Base-by-base conservation (phyloP, 140 eudicot species). In the Ambrosia hybrid region DNA sequence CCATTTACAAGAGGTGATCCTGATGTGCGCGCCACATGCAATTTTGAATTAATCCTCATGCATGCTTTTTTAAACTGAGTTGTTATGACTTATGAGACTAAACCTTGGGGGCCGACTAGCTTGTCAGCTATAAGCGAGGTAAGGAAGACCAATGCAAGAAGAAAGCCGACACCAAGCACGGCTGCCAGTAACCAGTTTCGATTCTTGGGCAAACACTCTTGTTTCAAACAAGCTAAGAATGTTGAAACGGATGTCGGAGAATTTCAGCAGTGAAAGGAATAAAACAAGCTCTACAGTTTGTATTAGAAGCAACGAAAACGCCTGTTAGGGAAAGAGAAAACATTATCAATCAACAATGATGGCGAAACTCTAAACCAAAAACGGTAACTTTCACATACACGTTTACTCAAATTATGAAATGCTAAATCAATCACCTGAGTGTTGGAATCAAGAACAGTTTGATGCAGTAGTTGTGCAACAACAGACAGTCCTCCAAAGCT, bases 401-500 rank as follows among this genome's bases (percentile, higher is more conserved):
- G 9, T 13, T 59, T 57, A 70, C 4, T 49, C 3, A 58, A 21
- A 58, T 26, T 0, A 58, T 60, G 16, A 60, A 7, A 26, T 39
- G 33, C 39, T 34, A 52, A 59, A 76, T 39, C 45, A 4, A 4
- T 73, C 58, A 87, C 98, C 95, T 85, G 78, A 76, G 73, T 77
- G 55, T 85, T 83, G 1, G 90, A 92, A 67, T 85, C 85, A 66
- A 87, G 89, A 80, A 70, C 83, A 67, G 75, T 75, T 72, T 74
- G 91, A 74, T 87, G 89, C 76, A 84, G 71, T 67, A 85, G 30
- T 34, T 80, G 58, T 43, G 89, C 84, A 78, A 86, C 85, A 9
- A 82, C 57, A 11, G 96, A 82, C 33, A 87, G 37, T 39, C 98
- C 96, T 57, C 98, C 98, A 71, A 89, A 93, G 78, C 98, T 93